Evolutionary conservation across 2,329 filamentous ascomycete genomes (phyloP), one percentile per base, ranked within the genome.

Genomic region (Hansfordia pulvinata): DNA sequence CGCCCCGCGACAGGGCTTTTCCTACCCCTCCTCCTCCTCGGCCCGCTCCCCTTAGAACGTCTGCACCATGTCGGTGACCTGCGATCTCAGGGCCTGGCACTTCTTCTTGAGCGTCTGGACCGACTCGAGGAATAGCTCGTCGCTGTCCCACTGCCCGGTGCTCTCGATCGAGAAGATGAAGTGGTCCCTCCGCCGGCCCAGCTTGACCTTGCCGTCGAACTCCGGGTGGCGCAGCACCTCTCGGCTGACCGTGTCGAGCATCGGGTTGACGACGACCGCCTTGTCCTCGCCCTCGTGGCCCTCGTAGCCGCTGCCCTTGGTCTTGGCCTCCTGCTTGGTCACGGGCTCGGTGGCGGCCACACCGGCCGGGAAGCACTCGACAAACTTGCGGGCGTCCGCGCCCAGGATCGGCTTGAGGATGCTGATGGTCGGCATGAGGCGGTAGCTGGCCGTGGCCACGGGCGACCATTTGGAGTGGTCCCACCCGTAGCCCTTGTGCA

Each of bases 381-480:
- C 73, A 46, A 98, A 96, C 51, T 94, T 93, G 46, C 75, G 69
- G 3, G 90, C 90, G 43, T 96, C 85, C 20, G 66, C 62, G 22
- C 88, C 90, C 4, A 93, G 50, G 33, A 98, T 96, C 12, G 90
- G 90, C 40, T 68, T 60, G 23, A 67, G 61, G 46, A 98, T 96
- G 36, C 69, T 67, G 52, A 98, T 96, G 38, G 76, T 76, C 6
- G 90, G 90, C 46, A 98, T 60, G 12, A 98, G 68, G 26, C 90
- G 75, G 60, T 98, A 98, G 14, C 80, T 83, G 3, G 90, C 90
- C 2, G 90, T 94, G 3, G 88, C 86, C 19, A 96, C 90, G 24
- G 90, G 90, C 1, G 84, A 93, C 61, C 90, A 98, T 56, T 98
- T 98, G 41, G 90, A 79, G 53, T 98, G 90, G 54, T 98, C 90